Evolutionary conservation across 805 yeast species (phyloP).

Genomic region (Scheffersomyces stipitis): DNA sequence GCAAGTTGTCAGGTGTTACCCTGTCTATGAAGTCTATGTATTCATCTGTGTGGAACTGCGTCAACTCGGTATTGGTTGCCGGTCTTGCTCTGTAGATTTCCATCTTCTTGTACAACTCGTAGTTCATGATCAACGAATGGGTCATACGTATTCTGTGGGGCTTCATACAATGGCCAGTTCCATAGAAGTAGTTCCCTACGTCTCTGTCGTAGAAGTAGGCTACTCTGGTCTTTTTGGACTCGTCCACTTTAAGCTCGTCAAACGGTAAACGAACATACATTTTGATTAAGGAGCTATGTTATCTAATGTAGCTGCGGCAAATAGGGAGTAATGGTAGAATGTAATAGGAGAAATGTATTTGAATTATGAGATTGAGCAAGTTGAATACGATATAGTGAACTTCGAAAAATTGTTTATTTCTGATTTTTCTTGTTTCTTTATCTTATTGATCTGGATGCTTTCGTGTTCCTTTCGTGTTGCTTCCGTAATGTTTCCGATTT

Average conservation of each 20-base stretch:
- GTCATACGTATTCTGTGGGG: conserved; percentile 31
- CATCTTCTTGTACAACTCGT: conserved; percentile 28
- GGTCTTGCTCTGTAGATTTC: conserved; percentile 30
- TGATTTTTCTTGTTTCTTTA: too few relatives aligned
- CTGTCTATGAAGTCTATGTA: conserved; percentile 20
- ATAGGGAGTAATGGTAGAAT: too few relatives aligned
- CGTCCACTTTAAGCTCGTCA: conserved; percentile 25
- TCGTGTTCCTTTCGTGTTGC: too few relatives aligned
- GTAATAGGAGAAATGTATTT: too few relatives aligned
- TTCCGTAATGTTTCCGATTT: too few relatives aligned
- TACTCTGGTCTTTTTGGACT: conserved; percentile 21
- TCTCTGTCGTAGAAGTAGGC: conserved; percentile 29
- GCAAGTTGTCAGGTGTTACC: conserved; percentile 25
- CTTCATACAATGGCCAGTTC: conserved; percentile 30
- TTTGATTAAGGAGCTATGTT: too few relatives aligned
- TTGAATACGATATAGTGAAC: too few relatives aligned
- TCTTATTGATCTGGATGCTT: too few relatives aligned
- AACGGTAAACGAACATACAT: conserved; percentile 28
- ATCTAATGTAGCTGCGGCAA: too few relatives aligned
- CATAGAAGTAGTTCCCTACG: conserved; percentile 29
- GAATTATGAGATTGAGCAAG: too few relatives aligned
- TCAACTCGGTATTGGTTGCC: conserved; percentile 26
- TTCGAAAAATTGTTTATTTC: too few relatives aligned
- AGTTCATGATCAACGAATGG: conserved; percentile 29
- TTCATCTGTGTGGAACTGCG: conserved; percentile 23